Evolutionary conservation across 116 monocot genomes (phyloP).

Genomic region (Papilionanthe hybrid): DNA sequence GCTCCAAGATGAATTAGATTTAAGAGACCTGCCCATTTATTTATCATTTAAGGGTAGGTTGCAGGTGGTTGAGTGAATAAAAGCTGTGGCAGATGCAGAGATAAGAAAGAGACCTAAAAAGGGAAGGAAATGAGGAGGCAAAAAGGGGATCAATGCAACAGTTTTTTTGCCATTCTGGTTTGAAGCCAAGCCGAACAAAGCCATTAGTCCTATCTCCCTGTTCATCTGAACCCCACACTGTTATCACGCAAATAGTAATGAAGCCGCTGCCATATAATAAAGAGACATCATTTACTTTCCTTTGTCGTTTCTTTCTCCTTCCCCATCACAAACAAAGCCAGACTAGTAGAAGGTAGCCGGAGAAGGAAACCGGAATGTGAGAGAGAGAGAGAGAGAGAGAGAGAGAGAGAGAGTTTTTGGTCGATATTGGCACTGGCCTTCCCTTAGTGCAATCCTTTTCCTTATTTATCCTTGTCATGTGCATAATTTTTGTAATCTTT

Average conservation of each 20-base stretch:
- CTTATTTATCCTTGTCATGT: no score
- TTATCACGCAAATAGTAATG: constrained; percentile 36
- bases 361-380: constrained; percentile 3
- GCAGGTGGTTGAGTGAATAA: constrained; percentile 13
- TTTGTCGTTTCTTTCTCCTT: constrained; percentile 9
- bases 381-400: constrained; percentile 1
- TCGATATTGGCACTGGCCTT: no score
- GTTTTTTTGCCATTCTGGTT: neutral
- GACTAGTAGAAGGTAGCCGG: neutral
- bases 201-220: neutral
- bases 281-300: constrained; percentile 21
- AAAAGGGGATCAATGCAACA: neutral
- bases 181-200: neutral
- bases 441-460: no score
- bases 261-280: constrained; percentile 20
- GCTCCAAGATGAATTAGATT: no score
- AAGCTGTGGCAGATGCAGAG: constrained; percentile 2
- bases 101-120: constrained; percentile 8
- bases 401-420: no score
- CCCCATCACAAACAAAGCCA: neutral
- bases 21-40: no score
- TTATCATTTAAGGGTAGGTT: constrained; percentile 16
- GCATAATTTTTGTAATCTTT: no score
- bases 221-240: constrained; percentile 32
- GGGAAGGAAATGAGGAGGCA: neutral